Conservation (phyloP, 768 basidiomycete genomes). For the Porphyrellus cyaneotinctus region DNA sequence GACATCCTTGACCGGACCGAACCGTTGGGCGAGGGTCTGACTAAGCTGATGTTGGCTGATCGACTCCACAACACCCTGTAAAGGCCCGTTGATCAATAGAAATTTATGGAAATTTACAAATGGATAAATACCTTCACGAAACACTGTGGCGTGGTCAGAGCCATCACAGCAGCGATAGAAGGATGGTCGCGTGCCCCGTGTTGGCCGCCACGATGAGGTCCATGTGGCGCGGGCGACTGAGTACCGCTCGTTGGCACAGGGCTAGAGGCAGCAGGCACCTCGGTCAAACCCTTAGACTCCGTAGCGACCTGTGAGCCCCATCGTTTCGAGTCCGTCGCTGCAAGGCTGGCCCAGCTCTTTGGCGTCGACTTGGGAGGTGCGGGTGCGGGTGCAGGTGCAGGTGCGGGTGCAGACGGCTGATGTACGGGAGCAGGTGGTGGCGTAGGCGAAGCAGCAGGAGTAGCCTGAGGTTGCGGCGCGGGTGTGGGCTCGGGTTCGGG, state of each 20-base stretch:
- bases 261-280: constrained; percentile 45
- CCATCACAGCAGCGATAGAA: constrained; percentile 51
- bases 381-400: constrained; percentile 30
- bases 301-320: constrained; percentile 83
- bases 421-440: constrained; percentile 29
- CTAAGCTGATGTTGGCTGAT: constrained; percentile 51
- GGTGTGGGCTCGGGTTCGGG: constrained; percentile 23
- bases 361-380: constrained; percentile 47
- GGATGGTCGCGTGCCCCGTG: constrained; percentile 42
- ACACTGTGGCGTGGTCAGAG: constrained; percentile 69
- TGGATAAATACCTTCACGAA: constrained; percentile 78
- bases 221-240: constrained; percentile 31
- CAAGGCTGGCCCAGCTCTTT: constrained; percentile 90
- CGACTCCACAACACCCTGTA: constrained; percentile 68
- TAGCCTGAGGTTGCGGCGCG: constrained; percentile 7
- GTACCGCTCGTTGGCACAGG: constrained; percentile 41
- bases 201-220: constrained; percentile 30
- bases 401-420: constrained; percentile 23
- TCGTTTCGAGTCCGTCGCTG: constrained; percentile 74
- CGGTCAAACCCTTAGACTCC: constrained; percentile 72
- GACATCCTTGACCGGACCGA: constrained; percentile 81
- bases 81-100: constrained; percentile 1
- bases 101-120: background rate
- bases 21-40: constrained; percentile 51
- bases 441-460: constrained; percentile 26